These are phyloP conservation scores for Telfairia occidentalis DNA, from an alignment of 331 rosid genomes.

Conservation along the genomic window DNA sequence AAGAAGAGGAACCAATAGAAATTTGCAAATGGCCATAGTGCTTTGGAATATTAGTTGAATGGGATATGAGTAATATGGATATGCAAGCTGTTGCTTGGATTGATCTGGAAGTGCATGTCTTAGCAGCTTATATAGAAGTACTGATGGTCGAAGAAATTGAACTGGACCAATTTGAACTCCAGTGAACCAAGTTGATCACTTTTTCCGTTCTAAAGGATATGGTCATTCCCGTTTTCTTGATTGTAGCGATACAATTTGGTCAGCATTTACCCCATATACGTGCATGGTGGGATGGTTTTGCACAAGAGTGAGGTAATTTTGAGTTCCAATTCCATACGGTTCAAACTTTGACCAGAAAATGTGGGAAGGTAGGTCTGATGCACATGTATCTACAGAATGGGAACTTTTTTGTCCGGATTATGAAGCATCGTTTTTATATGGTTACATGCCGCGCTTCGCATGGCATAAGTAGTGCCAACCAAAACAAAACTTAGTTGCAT, in stretches of 20 bases:
- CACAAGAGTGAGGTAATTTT: neutral
- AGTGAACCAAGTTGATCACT: neutral
- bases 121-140: neutral
- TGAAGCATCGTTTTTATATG: neutral
- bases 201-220: neutral
- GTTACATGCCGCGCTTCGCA: too few relatives aligned
- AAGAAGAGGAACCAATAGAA: constrained; percentile 21
- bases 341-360: constrained; percentile 4
- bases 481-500: too few relatives aligned
- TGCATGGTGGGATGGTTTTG: neutral
- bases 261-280: neutral
- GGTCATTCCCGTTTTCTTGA: neutral
- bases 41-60: neutral
- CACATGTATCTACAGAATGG: neutral
- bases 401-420: neutral
- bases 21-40: constrained; percentile 25
- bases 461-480: too few relatives aligned
- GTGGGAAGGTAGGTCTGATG: neutral
- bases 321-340: neutral
- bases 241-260: neutral
- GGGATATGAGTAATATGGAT: neutral
- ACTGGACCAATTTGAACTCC: neutral
- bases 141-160: neutral
- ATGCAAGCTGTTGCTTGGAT: neutral
- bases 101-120: neutral